phyloP scores from a whole-genome alignment of 106 monocot species.

The Dioscorea dumetorum region DNA sequence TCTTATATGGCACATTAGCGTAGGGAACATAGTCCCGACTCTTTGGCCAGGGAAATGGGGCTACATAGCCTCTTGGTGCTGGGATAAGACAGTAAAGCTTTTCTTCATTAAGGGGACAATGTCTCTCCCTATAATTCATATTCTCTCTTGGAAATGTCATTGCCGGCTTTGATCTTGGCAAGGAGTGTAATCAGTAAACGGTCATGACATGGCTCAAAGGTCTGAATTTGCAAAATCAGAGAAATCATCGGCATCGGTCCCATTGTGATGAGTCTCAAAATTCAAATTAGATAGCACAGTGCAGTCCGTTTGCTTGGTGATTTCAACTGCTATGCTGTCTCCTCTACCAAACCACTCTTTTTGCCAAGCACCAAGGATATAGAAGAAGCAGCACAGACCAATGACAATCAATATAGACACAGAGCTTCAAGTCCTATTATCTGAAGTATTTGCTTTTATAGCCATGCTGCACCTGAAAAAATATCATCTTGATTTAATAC shows the following conservation, averaged over 20 bases:
- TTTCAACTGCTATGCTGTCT: constrained; percentile 40
- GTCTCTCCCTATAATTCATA: constrained; percentile 19
- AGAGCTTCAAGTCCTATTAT: constrained; percentile 28
- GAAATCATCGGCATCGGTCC: background rate
- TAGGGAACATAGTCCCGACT: constrained; percentile 13
- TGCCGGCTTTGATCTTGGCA: constrained; percentile 17
- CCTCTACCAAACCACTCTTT: constrained; percentile 47
- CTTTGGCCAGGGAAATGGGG: constrained; percentile 19
- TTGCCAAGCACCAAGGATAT: constrained; percentile 43
- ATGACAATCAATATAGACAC: constrained; percentile 32
- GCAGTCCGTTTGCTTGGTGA: constrained; percentile 41
- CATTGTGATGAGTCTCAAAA: constrained; percentile 14
- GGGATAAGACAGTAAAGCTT: constrained; percentile 12
- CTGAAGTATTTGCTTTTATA: constrained; percentile 22
- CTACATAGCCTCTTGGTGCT: constrained; percentile 12
- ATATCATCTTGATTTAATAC: background rate
- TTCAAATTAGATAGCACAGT: constrained; percentile 19
- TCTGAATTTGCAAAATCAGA: background rate
- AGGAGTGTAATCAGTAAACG: constrained; percentile 12
- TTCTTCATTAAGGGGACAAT: constrained; percentile 10
- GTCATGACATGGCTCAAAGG: constrained; percentile 13
- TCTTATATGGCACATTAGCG: constrained; percentile 18
- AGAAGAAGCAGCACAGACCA: constrained; percentile 47
- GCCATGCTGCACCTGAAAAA: constrained; percentile 23
- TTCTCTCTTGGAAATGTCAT: constrained; percentile 16